A percentile compares a stretch with the other conserved stretches of the same genome.
These are phyloP conservation scores for Aspergillus alliaceus DNA, from an alignment of 2,329 filamentous ascomycete species.

Conservation along the genomic window DNA sequence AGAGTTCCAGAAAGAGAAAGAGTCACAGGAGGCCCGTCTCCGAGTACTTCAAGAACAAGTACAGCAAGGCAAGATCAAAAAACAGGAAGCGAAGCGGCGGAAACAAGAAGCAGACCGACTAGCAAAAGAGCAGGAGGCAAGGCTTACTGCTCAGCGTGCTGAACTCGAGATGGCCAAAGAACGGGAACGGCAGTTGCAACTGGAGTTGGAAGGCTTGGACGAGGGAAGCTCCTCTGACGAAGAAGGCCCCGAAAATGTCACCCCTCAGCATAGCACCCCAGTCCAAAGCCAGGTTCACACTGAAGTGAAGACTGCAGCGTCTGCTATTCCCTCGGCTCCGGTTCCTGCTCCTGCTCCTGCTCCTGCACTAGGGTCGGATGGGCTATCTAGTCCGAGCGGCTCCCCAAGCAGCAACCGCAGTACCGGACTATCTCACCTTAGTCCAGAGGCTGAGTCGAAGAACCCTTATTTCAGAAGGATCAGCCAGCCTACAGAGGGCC, in stretches of 20 bases:
- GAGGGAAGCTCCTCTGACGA: slow-evolving; percentile 79
- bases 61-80: slow-evolving; percentile 87
- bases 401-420: slow-evolving; percentile 51
- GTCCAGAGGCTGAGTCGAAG: slow-evolving; percentile 73
- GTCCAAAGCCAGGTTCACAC: slow-evolving; percentile 57
- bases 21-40: slow-evolving; percentile 78
- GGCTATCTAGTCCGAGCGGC: slow-evolving; percentile 51
- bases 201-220: slow-evolving; percentile 77
- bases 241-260: slow-evolving; percentile 71
- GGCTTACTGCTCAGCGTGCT: slow-evolving; percentile 78
- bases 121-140: slow-evolving; percentile 82
- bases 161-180: slow-evolving; percentile 91
- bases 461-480: slow-evolving; percentile 95
- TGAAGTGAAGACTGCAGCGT: slow-evolving; percentile 32
- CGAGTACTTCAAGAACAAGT: slow-evolving; percentile 93
- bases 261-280: slow-evolving; percentile 60
- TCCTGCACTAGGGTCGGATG: slow-evolving; percentile 46
- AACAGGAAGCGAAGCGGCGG: slow-evolving; percentile 90
- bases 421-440: slow-evolving; percentile 55
- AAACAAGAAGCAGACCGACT: slow-evolving; percentile 87
- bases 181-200: slow-evolving; percentile 83
- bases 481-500: slow-evolving; percentile 64
- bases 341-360: slow-evolving; percentile 28
- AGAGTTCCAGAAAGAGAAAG: slow-evolving; percentile 75
- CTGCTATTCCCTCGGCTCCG: slow-evolving; percentile 24